Conservation (phyloP, 164 flowering plant genomes). For the Annona squamosa region DNA sequence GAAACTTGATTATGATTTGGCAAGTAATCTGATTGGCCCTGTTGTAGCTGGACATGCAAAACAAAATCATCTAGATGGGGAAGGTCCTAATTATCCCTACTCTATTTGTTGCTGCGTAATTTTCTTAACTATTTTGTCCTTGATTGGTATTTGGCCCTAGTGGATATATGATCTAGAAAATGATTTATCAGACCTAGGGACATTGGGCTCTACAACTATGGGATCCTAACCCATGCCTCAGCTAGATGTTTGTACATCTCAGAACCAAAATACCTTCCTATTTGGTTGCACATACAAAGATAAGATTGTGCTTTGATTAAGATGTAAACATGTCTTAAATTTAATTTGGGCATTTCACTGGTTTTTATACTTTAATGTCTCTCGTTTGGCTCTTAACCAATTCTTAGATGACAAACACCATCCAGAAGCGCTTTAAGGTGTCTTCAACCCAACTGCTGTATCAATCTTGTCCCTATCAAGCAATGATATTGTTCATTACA, state of each 20-base stretch:
- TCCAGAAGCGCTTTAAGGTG: conserved; percentile 89
- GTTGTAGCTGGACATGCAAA: background rate
- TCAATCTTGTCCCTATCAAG: conserved; percentile 91
- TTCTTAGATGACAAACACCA: conserved; percentile 88
- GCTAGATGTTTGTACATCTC: background rate
- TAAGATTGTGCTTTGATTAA: background rate
- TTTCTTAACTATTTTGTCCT: background rate
- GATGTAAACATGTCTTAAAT: background rate
- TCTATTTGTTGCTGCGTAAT: background rate
- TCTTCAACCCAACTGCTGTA: conserved; percentile 95
- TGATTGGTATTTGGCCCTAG: background rate
- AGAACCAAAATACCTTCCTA: background rate
- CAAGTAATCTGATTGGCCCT: background rate
- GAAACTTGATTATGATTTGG: background rate
- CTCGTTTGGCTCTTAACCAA: conserved; percentile 41
- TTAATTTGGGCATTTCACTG: background rate
- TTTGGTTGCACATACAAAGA: background rate
- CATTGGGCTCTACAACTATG: background rate
- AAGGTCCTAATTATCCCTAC: background rate
- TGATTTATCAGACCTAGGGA: background rate
- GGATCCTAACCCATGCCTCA: background rate
- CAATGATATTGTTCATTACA: conserved; percentile 56
- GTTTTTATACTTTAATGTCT: background rate
- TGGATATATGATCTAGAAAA: background rate
- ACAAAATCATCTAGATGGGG: background rate